phyloP scores from a whole-genome alignment of 805 yeast genomes.

The Limtongozyma cylindracea region DNA sequence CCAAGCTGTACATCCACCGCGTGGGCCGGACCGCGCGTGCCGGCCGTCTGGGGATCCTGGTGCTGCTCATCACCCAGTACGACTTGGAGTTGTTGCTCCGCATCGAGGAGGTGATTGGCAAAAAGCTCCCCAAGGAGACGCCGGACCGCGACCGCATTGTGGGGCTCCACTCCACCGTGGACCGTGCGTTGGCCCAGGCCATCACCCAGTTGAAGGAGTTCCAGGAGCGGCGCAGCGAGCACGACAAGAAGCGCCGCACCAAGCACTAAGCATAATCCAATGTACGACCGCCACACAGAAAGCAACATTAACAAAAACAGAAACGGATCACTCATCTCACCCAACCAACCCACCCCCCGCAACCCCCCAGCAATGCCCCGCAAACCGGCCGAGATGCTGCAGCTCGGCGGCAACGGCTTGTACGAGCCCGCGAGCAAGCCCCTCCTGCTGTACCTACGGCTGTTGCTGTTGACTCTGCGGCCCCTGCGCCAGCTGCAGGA shows the following conservation, averaged over 20 bases:
- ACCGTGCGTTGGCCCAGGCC: slow-evolving; percentile 78
- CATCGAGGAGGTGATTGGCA: slow-evolving; percentile 68
- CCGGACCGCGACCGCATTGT: slow-evolving; percentile 57
- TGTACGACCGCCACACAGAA: no score
- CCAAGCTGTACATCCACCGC: slow-evolving; percentile 65
- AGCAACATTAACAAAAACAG: no score
- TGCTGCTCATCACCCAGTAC: slow-evolving; percentile 81
- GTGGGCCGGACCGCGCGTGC: slow-evolving; percentile 96
- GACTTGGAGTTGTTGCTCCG: slow-evolving; percentile 74
- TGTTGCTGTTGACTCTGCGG: slow-evolving; percentile 10
- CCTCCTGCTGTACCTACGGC: slow-evolving; percentile 21
- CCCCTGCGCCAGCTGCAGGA: slow-evolving; percentile 4
- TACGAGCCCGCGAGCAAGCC: slow-evolving; percentile 44
- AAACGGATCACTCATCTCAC: no score
- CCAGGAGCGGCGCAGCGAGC: slow-evolving; percentile 15
- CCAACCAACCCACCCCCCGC: no score
- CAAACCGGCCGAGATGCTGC: slow-evolving; percentile 18
- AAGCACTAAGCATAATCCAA: no score
- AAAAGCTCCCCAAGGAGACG: slow-evolving; percentile 53
- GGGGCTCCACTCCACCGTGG: slow-evolving; percentile 67
- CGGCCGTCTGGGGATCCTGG: slow-evolving; percentile 69
- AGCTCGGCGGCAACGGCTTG: slow-evolving; percentile 24
- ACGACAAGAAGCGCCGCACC: slow-evolving; percentile 1
- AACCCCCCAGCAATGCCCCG: no score
- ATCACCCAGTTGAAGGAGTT: slow-evolving; percentile 51